Percentiles rank a stretch among this genome's conserved stretches.
Evolutionary conservation across 352 stramenopile species (phyloP).

Genomic region (Proteromonas lacertae): DNA sequence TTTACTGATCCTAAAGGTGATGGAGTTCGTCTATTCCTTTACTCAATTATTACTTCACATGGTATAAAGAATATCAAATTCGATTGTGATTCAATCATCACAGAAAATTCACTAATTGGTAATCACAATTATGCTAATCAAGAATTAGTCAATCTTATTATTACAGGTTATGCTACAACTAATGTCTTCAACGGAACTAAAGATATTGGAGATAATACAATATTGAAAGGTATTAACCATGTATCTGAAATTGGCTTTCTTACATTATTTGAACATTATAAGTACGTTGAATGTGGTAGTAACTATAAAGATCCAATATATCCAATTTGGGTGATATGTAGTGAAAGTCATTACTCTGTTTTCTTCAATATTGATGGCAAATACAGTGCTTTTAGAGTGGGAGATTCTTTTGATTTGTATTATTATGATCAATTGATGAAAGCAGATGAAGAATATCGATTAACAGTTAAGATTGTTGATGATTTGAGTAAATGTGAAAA

Average conservation of each 20-base stretch:
- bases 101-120: neutral
- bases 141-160: neutral
- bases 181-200: neutral
- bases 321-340: too few relatives aligned
- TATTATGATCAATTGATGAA: neutral
- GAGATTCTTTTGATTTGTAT: neutral
- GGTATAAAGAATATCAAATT: neutral
- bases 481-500: neutral
- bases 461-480: neutral
- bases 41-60: neutral
- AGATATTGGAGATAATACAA: neutral
- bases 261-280: neutral
- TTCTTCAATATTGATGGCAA: too few relatives aligned
- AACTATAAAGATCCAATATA: too few relatives aligned
- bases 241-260: neutral
- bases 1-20: neutral
- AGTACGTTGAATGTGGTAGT: too few relatives aligned
- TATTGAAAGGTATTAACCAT: neutral
- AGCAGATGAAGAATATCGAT: neutral
- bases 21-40: neutral
- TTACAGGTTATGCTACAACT: neutral
- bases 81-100: neutral
- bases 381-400: neutral
- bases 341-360: too few relatives aligned
- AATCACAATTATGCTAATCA: neutral